Conservation (phyloP, 2,329 filamentous ascomycete genomes). For the Paecilomyces niveus region DNA sequence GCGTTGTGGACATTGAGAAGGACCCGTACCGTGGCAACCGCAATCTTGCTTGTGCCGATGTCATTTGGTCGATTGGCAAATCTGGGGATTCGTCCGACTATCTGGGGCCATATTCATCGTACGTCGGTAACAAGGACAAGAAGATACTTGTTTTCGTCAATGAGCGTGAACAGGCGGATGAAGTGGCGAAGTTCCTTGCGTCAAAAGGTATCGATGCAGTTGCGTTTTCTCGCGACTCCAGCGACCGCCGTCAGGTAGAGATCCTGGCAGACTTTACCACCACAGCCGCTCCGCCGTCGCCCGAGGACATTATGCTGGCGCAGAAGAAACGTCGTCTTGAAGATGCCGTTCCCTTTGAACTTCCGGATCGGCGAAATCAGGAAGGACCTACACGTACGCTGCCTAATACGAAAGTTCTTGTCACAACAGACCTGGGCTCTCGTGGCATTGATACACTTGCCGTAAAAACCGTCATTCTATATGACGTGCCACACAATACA, state of each 20-base stretch:
- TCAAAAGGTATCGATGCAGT: conserved; percentile 84
- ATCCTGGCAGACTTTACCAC: conserved; percentile 68
- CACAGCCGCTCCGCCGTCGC: conserved; percentile 26
- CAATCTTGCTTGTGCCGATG: conserved; percentile 85
- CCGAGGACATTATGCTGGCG: conserved; percentile 26
- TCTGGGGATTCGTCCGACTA: conserved; percentile 49
- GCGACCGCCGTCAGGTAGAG: conserved; percentile 68
- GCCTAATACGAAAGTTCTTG: conserved; percentile 78
- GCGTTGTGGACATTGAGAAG: conserved; percentile 83
- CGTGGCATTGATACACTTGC: conserved; percentile 90
- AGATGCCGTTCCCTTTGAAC: conserved; percentile 33
- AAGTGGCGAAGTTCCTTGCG: conserved; percentile 70
- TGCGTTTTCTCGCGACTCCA: conserved; percentile 77
- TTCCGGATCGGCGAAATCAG: conserved; percentile 25
- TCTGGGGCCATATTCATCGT: conserved; percentile 24
- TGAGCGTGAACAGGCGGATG: conserved; percentile 79
- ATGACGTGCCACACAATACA: conserved; percentile 95
- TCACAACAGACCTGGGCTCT: conserved; percentile 88
- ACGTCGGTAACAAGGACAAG: conserved; percentile 56
- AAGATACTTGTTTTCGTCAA: conserved; percentile 95
- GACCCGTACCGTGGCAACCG: conserved; percentile 95
- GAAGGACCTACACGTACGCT: conserved; percentile 44
- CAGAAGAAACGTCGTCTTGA: conserved; percentile 22
- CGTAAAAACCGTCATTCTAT: conserved; percentile 85
- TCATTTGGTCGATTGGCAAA: conserved; percentile 87